Conservation (phyloP, 768 basidiomycete species). For the Kwoniella sp. region DNA sequence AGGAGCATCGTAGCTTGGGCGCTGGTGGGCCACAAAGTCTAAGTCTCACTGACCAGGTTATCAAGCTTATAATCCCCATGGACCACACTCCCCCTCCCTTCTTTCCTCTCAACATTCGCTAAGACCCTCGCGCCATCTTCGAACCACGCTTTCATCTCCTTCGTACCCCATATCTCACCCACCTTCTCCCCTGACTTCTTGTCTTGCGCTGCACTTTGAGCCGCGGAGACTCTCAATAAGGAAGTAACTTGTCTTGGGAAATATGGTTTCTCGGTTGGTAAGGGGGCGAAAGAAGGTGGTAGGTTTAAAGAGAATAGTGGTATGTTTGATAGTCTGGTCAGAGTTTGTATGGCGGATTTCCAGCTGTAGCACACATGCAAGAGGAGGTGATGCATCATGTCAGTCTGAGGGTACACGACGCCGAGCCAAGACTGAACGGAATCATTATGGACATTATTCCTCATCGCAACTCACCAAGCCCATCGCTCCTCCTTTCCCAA, state of each 20-base stretch:
- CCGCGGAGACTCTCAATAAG: slow-evolving; percentile 74
- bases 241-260: slow-evolving; percentile 94
- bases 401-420: too few species aligned
- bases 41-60: slow-evolving; percentile 68
- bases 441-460: neutral
- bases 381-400: too few species aligned
- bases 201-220: slow-evolving; percentile 71
- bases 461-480: slow-evolving; percentile 64
- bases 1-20: too few species aligned
- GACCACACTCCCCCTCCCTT: slow-evolving; percentile 71
- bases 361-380: too few species aligned
- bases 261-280: slow-evolving; percentile 61
- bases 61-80: slow-evolving; percentile 99
- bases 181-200: slow-evolving; percentile 62
- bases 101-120: slow-evolving; percentile 70
- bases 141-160: slow-evolving; percentile 77
- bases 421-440: neutral
- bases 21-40: too few species aligned
- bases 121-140: slow-evolving; percentile 60
- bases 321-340: slow-evolving; percentile 57
- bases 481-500: slow-evolving; percentile 64
- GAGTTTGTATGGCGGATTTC: slow-evolving; percentile 47
- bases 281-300: slow-evolving; percentile 57
- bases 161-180: slow-evolving; percentile 75
- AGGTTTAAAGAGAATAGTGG: slow-evolving; percentile 66